Conservation (phyloP, 2,329 filamentous ascomycete species). For the Helminthosporium solani region DNA sequence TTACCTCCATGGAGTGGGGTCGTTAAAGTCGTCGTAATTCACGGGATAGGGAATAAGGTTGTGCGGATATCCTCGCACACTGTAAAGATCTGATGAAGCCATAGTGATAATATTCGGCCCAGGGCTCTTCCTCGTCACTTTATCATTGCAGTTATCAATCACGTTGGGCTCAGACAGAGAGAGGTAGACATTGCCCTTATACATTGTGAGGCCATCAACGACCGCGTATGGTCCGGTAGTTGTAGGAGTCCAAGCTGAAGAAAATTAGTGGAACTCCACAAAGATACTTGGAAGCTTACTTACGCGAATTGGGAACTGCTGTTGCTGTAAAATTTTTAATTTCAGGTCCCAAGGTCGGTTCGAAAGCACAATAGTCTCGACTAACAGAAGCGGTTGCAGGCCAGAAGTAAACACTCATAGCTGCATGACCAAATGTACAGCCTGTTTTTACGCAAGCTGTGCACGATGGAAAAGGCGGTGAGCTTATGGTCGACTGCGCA, state of each 20-base stretch:
- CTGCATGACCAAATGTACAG: conserved; percentile 16
- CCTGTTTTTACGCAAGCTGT: conserved; percentile 15
- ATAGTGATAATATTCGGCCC: conserved; percentile 16
- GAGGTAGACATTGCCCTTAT: conserved; percentile 19
- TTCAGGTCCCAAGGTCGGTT: conserved; percentile 7
- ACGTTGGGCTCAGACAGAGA: conserved; percentile 14
- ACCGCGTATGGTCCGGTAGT: conserved; percentile 19
- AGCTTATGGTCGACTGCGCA: neutral
- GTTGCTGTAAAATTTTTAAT: conserved; percentile 3
- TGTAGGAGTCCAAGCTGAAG: conserved; percentile 12
- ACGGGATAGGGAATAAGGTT: conserved; percentile 7
- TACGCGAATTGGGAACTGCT: conserved; percentile 12
- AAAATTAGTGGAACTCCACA: neutral
- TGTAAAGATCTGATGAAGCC: conserved; percentile 16
- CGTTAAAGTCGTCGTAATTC: conserved; percentile 7
- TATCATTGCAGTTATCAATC: conserved; percentile 13
- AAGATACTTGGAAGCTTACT: neutral
- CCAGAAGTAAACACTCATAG: conserved; percentile 17
- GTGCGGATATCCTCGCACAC: conserved; percentile 13
- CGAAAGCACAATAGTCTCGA: conserved; percentile 15
- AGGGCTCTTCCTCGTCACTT: conserved; percentile 1
- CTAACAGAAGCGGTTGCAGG: conserved; percentile 13
- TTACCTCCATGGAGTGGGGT: conserved; percentile 13
- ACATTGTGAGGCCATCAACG: conserved; percentile 17
- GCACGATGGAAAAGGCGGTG: conserved; percentile 10